phyloP scores from a whole-genome alignment of 148 eudicot species.

The Persicaria maculosa region DNA sequence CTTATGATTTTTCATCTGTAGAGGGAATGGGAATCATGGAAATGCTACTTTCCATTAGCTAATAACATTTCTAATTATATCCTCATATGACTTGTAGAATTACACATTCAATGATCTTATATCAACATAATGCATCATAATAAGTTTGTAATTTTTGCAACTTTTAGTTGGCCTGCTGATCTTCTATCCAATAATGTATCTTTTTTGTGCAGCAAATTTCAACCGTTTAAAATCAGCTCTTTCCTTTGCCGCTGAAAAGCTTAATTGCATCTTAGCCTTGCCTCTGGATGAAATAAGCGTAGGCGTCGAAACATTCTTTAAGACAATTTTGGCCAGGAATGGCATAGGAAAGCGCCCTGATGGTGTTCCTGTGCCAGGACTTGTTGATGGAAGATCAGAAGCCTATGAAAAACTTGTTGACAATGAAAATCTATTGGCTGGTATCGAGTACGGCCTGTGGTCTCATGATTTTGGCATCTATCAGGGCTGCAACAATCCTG shows the following conservation, averaged over 20 bases:
- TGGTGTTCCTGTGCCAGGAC: slow-evolving; percentile 7
- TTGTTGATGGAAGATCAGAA: slow-evolving; percentile 17
- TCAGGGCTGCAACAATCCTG: slow-evolving; percentile 5
- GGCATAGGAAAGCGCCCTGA: not conserved
- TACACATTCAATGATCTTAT: too few species aligned
- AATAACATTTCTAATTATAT: not conserved
- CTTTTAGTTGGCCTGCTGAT: not conserved
- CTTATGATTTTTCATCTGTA: too few species aligned
- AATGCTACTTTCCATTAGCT: not conserved
- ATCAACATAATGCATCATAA: not conserved
- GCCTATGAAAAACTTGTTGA: slow-evolving; percentile 10
- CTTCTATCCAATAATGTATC: not conserved
- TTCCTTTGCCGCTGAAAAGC: not conserved
- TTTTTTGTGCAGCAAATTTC: slow-evolving; percentile 7
- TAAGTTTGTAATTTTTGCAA: not conserved
- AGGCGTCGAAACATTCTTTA: not conserved
- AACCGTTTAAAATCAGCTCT: not conserved
- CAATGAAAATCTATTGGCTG: slow-evolving; percentile 17
- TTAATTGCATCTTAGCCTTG: not conserved
- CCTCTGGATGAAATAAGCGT: not conserved
- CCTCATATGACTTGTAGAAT: not conserved
- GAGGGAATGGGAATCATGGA: not conserved
- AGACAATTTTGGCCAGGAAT: not conserved
- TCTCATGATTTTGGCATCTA: slow-evolving; percentile 18
- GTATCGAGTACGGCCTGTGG: slow-evolving; percentile 22